Evolutionary conservation across 2,329 filamentous ascomycete genomes (phyloP).

Genomic region (Talaromyces sp.): DNA sequence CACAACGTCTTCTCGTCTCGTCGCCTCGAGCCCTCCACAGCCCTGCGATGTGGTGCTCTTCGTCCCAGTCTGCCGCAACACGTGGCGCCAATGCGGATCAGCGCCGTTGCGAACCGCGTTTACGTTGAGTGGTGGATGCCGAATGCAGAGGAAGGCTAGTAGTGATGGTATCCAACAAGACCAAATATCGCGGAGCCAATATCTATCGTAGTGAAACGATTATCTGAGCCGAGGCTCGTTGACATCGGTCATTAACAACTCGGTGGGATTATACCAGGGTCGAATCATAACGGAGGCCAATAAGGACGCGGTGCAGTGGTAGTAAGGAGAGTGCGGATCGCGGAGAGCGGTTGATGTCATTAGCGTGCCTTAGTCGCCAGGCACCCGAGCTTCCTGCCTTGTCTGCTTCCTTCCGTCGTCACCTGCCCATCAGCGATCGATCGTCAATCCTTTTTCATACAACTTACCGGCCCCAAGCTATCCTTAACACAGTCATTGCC

Average conservation of each 20-base stretch:
- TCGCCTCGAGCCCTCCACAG: too few relatives aligned
- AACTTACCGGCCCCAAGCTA: background rate
- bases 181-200: background rate
- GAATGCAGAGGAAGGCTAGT: background rate
- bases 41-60: background rate
- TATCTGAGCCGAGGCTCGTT: background rate
- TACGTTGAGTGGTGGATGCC: background rate
- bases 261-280: background rate
- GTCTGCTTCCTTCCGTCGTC: background rate
- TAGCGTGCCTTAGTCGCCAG: conserved; percentile 6
- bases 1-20: background rate
- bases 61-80: background rate
- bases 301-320: background rate
- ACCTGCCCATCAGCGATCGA: background rate
- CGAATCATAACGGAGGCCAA: background rate
- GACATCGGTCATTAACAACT: background rate
- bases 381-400: conserved; percentile 1
- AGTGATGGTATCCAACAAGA: background rate
- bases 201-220: background rate
- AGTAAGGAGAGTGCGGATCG: background rate
- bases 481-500: background rate
- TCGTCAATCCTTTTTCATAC: background rate
- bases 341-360: conserved; percentile 1
- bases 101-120: background rate
- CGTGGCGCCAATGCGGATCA: conserved; percentile 13